Evolutionary conservation across 2,329 filamentous ascomycete genomes (phyloP).

Genomic region (Penicillium italicum): DNA sequence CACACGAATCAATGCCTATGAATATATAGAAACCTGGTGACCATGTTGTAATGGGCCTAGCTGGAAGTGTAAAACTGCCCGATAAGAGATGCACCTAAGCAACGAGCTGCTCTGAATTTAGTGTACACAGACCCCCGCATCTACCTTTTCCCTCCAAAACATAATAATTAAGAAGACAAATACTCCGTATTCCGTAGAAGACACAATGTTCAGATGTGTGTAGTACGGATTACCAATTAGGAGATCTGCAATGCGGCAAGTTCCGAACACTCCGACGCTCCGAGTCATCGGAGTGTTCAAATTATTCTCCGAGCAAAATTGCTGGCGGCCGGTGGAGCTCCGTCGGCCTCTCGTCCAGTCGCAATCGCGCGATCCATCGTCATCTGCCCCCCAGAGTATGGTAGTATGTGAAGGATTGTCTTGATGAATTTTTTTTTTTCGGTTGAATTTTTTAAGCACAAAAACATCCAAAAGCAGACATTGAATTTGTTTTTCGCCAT

Average conservation of each 20-base stretch:
- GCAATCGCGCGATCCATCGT: constrained; percentile 14
- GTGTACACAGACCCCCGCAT: background rate
- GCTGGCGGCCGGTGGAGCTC: constrained; percentile 18
- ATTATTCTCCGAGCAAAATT: constrained; percentile 16
- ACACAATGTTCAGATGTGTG: background rate
- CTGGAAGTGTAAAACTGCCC: background rate
- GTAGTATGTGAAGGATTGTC: constrained; percentile 28
- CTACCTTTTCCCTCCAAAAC: background rate
- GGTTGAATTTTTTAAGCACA: constrained; percentile 5
- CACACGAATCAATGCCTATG: constrained; percentile 15
- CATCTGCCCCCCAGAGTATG: constrained; percentile 17
- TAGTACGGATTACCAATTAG: background rate
- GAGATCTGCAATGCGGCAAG: background rate
- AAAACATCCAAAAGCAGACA: constrained; percentile 6
- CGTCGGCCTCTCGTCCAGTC: constrained; percentile 16
- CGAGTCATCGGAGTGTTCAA: constrained; percentile 16
- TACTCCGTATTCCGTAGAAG: too few species aligned
- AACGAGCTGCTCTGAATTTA: background rate
- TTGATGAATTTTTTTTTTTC: constrained; percentile 10
- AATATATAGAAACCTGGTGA: background rate
- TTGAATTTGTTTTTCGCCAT: constrained; percentile 5
- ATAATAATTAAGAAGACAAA: too few species aligned
- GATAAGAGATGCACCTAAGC: background rate
- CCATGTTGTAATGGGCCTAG: background rate
- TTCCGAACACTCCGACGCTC: constrained; percentile 24